Evolutionary conservation across 495 filamentous ascomycete species (phyloP).

Genomic region (Hypoxylon perforatum): DNA sequence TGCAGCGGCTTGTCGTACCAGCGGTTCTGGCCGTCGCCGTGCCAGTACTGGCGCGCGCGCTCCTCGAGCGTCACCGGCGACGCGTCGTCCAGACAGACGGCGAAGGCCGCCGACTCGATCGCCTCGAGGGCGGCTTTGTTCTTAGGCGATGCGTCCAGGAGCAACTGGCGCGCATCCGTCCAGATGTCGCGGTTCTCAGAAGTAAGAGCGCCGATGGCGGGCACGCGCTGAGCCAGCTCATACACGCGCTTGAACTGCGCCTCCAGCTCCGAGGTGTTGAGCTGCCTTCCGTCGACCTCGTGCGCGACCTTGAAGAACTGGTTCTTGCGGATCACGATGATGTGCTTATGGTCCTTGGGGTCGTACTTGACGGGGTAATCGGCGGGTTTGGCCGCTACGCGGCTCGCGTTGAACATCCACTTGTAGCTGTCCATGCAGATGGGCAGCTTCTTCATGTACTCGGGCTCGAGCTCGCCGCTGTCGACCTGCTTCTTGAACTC

Average conservation of each 20-base stretch:
- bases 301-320: conserved; percentile 91
- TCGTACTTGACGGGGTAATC: conserved; percentile 89
- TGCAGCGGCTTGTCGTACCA: conserved; percentile 99
- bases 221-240: conserved; percentile 72
- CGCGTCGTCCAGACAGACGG: conserved; percentile 94
- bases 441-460: conserved; percentile 96
- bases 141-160: conserved; percentile 77
- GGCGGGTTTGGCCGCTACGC: conserved; percentile 82
- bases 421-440: conserved; percentile 98
- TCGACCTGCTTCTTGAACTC: conserved; percentile 97
- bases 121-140: conserved; percentile 81
- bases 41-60: conserved; percentile 96
- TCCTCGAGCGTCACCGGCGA: conserved; percentile 94
- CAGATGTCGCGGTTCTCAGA: conserved; percentile 93
- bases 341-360: conserved; percentile 79
- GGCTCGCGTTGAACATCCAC: conserved; percentile 98
- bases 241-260: conserved; percentile 88
- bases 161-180: conserved; percentile 82
- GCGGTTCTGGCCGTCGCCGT: conserved; percentile 93
- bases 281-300: conserved; percentile 79
- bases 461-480: conserved; percentile 83
- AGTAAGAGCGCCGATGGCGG: conserved; percentile 87
- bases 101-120: conserved; percentile 91
- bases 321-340: conserved; percentile 92
- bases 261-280: conserved; percentile 90